These are phyloP conservation scores for Fusarium sp. DNA, from an alignment of 2,329 filamentous ascomycete species.

Conservation along the genomic window DNA sequence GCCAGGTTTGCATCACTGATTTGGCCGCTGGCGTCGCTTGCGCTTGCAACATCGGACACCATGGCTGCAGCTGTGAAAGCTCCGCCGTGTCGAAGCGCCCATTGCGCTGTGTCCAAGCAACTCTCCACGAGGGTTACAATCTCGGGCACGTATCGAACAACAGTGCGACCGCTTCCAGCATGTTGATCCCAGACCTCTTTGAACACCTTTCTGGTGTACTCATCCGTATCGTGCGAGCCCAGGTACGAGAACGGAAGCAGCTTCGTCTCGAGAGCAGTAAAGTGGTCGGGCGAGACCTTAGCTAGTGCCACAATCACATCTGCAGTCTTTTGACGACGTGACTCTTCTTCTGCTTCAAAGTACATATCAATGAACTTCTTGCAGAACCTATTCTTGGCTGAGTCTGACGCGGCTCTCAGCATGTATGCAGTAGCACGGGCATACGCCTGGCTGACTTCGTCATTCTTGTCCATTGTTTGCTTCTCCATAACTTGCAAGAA, in stretches of 20 bases:
- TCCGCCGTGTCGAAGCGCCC: constrained; percentile 90
- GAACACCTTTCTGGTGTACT: constrained; percentile 83
- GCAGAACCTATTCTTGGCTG: constrained; percentile 65
- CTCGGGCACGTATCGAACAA: constrained; percentile 86
- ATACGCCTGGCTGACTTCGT: constrained; percentile 91
- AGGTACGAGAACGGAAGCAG: constrained; percentile 91
- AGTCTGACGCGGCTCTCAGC: constrained; percentile 69
- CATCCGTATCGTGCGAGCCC: constrained; percentile 85
- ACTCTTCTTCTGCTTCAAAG: constrained; percentile 83
- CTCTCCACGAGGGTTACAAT: constrained; percentile 77
- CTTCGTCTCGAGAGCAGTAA: constrained; percentile 79
- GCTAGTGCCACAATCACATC: constrained; percentile 87
- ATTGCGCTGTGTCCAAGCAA: constrained; percentile 83
- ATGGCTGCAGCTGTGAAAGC: constrained; percentile 84
- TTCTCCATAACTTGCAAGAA: constrained; percentile 85
- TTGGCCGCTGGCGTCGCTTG: constrained; percentile 67
- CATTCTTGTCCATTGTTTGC: constrained; percentile 89
- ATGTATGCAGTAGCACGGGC: constrained; percentile 89
- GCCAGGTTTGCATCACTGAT: constrained; percentile 72
- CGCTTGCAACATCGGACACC: constrained; percentile 73
- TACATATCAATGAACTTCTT: constrained; percentile 76
- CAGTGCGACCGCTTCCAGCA: constrained; percentile 84
- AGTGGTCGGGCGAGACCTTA: constrained; percentile 90
- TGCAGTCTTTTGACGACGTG: constrained; percentile 78
- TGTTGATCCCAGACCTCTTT: constrained; percentile 90